Conservation (phyloP, 768 basidiomycete genomes). For the Solioccasus polychromus region DNA sequence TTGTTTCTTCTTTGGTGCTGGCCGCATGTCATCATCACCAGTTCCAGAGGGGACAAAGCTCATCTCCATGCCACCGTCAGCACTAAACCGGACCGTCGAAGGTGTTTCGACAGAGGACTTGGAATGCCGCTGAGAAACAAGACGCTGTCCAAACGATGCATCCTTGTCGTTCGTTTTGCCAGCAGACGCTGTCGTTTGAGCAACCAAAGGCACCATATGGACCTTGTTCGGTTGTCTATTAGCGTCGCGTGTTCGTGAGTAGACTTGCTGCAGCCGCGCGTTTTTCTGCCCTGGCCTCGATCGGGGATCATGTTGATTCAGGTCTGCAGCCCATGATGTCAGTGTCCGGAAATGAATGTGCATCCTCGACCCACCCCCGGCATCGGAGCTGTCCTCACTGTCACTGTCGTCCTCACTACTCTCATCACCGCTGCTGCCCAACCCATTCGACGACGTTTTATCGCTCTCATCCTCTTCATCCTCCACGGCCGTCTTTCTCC, state of each 20-base stretch:
- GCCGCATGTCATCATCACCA: conserved; percentile 10
- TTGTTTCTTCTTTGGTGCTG: conserved; percentile 31
- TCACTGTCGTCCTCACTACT: conserved; percentile 43
- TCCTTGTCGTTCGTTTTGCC: conserved; percentile 41
- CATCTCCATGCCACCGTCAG: conserved; percentile 77
- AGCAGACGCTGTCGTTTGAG: conserved; percentile 33
- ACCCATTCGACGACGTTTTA: conserved; percentile 56
- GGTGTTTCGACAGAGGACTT: conserved; percentile 11
- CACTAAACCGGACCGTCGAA: conserved; percentile 24
- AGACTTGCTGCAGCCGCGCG: conserved; percentile 43
- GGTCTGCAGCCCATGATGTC: conserved; percentile 34
- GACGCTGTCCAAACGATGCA: conserved; percentile 72
- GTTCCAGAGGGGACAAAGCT: conserved; percentile 67
- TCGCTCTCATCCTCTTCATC: conserved; percentile 89
- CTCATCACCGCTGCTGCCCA: conserved; percentile 41
- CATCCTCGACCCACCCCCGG: conserved; percentile 43
- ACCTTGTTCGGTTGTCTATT: conserved; percentile 49
- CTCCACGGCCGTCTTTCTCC: conserved; percentile 77
- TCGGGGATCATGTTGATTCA: conserved; percentile 57
- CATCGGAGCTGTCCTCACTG: conserved; percentile 53
- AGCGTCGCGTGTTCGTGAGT: conserved; percentile 38
- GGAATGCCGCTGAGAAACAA: conserved; percentile 30
- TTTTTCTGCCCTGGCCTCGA: conserved; percentile 49
- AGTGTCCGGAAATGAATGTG: conserved; percentile 13
- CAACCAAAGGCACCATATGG: conserved; percentile 64